phyloP scores from a whole-genome alignment of 2,329 filamentous ascomycete species.

The Blumeriella jaapii region DNA sequence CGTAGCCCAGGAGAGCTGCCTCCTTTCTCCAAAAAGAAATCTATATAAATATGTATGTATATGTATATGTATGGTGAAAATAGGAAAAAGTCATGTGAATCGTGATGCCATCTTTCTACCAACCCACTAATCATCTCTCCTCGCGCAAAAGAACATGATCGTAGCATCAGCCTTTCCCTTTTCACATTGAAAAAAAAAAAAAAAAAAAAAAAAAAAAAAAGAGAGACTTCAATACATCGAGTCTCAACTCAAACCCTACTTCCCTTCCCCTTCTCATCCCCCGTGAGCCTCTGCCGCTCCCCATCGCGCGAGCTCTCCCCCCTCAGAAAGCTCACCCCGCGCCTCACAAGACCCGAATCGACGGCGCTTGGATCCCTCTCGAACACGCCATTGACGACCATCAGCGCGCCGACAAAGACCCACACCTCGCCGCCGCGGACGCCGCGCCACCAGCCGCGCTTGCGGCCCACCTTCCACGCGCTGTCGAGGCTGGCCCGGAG shows the following conservation, averaged over 20 bases:
- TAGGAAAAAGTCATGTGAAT: too few relatives aligned
- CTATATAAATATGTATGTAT: too few relatives aligned
- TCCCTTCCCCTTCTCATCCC: conserved; percentile 12
- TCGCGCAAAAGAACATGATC: too few relatives aligned
- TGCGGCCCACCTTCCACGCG: conserved; percentile 87
- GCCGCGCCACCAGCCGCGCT: conserved; percentile 78
- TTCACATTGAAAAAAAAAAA: too few relatives aligned
- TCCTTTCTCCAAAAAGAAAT: too few relatives aligned
- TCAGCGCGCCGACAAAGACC: conserved; percentile 70
- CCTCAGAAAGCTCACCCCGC: conserved; percentile 20
- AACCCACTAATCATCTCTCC: too few relatives aligned
- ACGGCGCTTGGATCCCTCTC: conserved; percentile 23
- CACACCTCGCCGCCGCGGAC: conserved; percentile 73
- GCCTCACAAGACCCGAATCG: conserved; percentile 19
- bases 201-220: too few relatives aligned
- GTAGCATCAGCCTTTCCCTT: too few relatives aligned
- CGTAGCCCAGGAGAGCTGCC: too few relatives aligned
- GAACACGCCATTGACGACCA: conserved; percentile 58
- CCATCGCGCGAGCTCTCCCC: conserved; percentile 24
- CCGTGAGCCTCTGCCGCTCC: conserved; percentile 16
- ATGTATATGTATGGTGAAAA: too few relatives aligned
- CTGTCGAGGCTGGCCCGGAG: conserved; percentile 70
- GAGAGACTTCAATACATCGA: too few relatives aligned
- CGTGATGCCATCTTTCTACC: too few relatives aligned
- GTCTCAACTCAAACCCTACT: not conserved